Conservation (phyloP, 2,329 filamentous ascomycete genomes). For the Fusarium sp. region DNA sequence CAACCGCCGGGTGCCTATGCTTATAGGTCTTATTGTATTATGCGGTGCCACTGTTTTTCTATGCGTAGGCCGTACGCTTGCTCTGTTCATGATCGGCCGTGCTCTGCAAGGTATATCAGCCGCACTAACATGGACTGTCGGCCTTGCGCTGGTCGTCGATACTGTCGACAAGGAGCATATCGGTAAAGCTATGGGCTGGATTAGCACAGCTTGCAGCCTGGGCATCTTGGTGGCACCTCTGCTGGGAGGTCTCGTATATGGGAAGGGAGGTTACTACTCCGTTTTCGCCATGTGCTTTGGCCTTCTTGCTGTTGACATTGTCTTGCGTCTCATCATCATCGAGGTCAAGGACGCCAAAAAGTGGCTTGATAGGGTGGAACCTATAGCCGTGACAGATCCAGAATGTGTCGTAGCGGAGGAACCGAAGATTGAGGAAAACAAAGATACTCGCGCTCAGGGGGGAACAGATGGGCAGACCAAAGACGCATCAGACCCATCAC, state of each 20-base stretch:
- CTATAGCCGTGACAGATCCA: not conserved
- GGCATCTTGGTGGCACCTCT: slow-evolving; percentile 49
- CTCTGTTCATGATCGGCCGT: slow-evolving; percentile 50
- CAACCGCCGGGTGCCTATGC: slow-evolving; percentile 50
- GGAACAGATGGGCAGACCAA: slow-evolving; percentile 3
- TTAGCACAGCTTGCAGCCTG: slow-evolving; percentile 50
- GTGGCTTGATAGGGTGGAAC: slow-evolving; percentile 40
- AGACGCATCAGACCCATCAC: not conserved
- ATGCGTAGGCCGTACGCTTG: slow-evolving; percentile 47
- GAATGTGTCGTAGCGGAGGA: slow-evolving; percentile 1
- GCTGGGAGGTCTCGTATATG: slow-evolving; percentile 51
- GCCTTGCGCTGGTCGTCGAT: slow-evolving; percentile 52
- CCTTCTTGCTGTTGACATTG: slow-evolving; percentile 49
- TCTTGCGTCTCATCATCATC: slow-evolving; percentile 49
- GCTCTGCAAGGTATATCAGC: slow-evolving; percentile 51
- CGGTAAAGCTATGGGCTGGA: slow-evolving; percentile 51
- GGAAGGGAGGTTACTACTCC: slow-evolving; percentile 49
- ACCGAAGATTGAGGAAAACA: not conserved
- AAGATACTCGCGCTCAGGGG: not conserved
- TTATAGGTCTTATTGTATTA: slow-evolving; percentile 48
- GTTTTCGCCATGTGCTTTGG: slow-evolving; percentile 54
- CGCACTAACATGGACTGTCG: slow-evolving; percentile 53
- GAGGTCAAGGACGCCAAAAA: slow-evolving; percentile 49
- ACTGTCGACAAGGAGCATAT: slow-evolving; percentile 48
- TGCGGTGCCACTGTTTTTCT: slow-evolving; percentile 48